Conservation (phyloP, 164 flowering plant species). For the Magnolia kwangsiensis region DNA sequence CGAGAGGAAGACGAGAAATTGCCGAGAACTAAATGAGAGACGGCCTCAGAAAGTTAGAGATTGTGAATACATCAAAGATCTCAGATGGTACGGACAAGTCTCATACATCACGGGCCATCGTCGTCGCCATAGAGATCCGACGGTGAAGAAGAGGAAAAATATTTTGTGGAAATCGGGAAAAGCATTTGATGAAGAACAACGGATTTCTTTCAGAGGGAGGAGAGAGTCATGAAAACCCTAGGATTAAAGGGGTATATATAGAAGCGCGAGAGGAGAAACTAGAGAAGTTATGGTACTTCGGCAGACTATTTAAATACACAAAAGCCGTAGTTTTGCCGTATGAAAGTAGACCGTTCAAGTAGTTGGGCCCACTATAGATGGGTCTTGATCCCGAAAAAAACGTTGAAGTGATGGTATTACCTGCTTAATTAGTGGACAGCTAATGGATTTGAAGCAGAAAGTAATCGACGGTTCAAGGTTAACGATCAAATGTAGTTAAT, state of each 20-base stretch:
- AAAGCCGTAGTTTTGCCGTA: too few species aligned
- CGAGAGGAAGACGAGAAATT: neutral
- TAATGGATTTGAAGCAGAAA: too few species aligned
- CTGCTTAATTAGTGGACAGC: too few species aligned
- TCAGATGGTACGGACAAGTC: conserved; percentile 4
- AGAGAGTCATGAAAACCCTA: neutral
- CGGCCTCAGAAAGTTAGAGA: conserved; percentile 3
- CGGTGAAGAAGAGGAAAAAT: neutral
- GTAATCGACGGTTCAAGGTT: too few species aligned
- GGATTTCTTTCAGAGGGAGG: neutral
- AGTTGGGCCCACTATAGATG: too few species aligned
- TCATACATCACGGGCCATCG: neutral
- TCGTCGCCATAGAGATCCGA: neutral
- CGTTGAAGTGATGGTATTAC: too few species aligned
- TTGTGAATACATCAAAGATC: neutral
- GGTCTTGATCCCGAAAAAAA: too few species aligned
- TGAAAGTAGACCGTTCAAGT: too few species aligned
- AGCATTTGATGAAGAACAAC: neutral
- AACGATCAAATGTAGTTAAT: too few species aligned
- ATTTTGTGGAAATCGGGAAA: too few species aligned
- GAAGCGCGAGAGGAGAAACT: neutral
- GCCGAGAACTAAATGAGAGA: neutral
- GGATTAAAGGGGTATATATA: neutral
- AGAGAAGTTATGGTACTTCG: too few species aligned
- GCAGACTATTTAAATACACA: too few species aligned